A percentile compares a stretch with the other conserved stretches of the same genome.
Evolutionary conservation across 768 basidiomycete genomes (phyloP).

Genomic region (Amanita polypyramis): DNA sequence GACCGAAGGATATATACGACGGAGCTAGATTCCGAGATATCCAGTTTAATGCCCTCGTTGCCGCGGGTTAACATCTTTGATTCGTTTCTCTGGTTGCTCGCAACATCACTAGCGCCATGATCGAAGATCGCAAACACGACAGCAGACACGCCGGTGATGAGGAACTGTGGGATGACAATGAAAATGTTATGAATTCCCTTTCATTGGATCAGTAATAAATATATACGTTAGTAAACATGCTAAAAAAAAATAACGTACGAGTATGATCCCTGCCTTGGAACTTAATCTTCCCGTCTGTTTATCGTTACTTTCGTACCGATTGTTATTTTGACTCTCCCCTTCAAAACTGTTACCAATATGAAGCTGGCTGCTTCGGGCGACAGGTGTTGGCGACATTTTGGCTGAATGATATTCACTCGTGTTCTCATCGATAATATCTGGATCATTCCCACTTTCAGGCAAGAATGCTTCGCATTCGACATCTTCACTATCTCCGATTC

Average conservation of each 20-base stretch:
- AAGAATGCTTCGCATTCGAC: slow-evolving; percentile 22
- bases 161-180: slow-evolving; percentile 88
- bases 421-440: slow-evolving; percentile 16
- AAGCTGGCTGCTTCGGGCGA: slow-evolving; percentile 8
- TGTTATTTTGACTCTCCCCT: background rate
- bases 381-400: slow-evolving; percentile 6
- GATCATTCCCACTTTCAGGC: slow-evolving; percentile 18
- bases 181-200: slow-evolving; percentile 95
- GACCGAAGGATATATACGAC: slow-evolving; percentile 76
- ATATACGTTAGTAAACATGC: background rate
- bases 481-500: slow-evolving; percentile 21
- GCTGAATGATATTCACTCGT: background rate
- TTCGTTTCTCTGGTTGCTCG: slow-evolving; percentile 8
- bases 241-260: slow-evolving; percentile 36
- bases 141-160: slow-evolving; percentile 79
- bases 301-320: background rate
- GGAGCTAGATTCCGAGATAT: slow-evolving; percentile 35
- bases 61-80: background rate
- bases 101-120: slow-evolving; percentile 3
- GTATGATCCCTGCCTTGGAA: slow-evolving; percentile 80
- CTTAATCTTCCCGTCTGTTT: slow-evolving; percentile 35
- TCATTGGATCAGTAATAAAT: background rate
- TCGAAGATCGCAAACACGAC: slow-evolving; percentile 84
- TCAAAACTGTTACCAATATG: slow-evolving; percentile 8
- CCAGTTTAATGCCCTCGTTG: background rate